These are phyloP conservation scores for Lipomyces mesembrius DNA, from an alignment of 805 yeast genomes.

Conservation along the genomic window DNA sequence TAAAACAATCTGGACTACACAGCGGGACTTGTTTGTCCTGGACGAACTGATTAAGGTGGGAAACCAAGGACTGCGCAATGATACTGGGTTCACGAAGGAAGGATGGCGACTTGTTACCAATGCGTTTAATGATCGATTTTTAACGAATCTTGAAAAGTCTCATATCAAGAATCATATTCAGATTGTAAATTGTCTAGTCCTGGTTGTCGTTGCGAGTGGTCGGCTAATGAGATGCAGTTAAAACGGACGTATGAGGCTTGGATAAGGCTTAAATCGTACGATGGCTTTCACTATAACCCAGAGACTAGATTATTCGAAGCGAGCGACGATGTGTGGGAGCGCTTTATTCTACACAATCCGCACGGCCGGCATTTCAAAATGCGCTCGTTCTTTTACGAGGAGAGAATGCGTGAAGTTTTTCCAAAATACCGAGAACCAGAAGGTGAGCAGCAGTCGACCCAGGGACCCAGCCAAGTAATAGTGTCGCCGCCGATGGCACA, in stretches of 20 bases:
- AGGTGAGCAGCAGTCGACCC: background rate
- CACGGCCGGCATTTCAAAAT: constrained; percentile 16
- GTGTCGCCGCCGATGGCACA: constrained; percentile 8
- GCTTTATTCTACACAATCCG: constrained; percentile 13
- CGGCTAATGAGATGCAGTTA: constrained; percentile 12
- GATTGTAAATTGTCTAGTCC: constrained; percentile 11
- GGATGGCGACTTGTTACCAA: constrained; percentile 30
- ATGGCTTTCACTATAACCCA: constrained; percentile 21
- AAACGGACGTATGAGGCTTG: constrained; percentile 31
- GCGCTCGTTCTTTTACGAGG: constrained; percentile 24
- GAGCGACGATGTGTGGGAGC: constrained; percentile 25
- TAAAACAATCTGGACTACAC: constrained; percentile 30
- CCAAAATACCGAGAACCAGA: constrained; percentile 12
- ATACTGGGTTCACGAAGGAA: constrained; percentile 28
- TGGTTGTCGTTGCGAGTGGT: background rate
- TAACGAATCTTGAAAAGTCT: constrained; percentile 26
- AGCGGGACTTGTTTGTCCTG: constrained; percentile 23
- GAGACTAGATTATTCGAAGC: constrained; percentile 20
- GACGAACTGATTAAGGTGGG: constrained; percentile 14
- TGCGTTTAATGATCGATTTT: constrained; percentile 23
- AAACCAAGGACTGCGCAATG: constrained; percentile 16
- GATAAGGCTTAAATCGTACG: constrained; percentile 16
- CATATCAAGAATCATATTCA: constrained; percentile 33
- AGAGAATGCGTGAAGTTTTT: constrained; percentile 19
- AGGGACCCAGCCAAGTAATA: background rate